Evolutionary conservation across 192 early-diverging fungal species (phyloP), one percentile per base, ranked within the genome.

Genomic region (Rhizophagus prolifer): DNA sequence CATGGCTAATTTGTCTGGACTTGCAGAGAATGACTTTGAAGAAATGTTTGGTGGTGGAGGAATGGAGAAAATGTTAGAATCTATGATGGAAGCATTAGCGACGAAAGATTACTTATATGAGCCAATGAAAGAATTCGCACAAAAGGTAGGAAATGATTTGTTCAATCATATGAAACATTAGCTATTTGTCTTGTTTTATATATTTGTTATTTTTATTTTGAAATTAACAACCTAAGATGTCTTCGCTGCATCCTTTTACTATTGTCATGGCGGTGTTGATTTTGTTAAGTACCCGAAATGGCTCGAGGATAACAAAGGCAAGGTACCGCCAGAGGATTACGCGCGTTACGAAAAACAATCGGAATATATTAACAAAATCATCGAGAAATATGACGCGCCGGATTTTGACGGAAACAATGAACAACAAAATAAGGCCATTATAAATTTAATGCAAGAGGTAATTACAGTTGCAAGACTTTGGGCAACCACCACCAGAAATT

Each of bases 381-480:
- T 98, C 46, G 82, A 74, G 26, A 86, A 93, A 60, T 99, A 94
- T 84, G 95, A 96, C 28, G 85, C 79, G 1, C 88, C 91, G 4
- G 75, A 86, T 58, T 90, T 86, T 76, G 91, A 92, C 61, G 92
- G 90, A 46, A 86, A 85, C 31, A 88, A 85, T 46, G 93, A 94
- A 63, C 84, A 91, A 50, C 87, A 92, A 61, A 83, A 78, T 59
- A 92, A 92, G 73, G 83, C 80, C 5, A 89, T 98, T 60, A 87
- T 92, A n/a, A 93, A 95, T 64, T 87, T 99, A 70, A 97, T 99
- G 97, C 91, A 95, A 84, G 83, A 96, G 80, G 93, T 95, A 85
- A 25, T 44, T 16, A 41, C 23, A 94, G 90, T 96, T 99, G 94
- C 97, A 99, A 90, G 95, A 96, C 50, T 91, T 88, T 61, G 98